Conservation (phyloP, 805 yeast genomes). For the Zygoascus ofunaensis region DNA sequence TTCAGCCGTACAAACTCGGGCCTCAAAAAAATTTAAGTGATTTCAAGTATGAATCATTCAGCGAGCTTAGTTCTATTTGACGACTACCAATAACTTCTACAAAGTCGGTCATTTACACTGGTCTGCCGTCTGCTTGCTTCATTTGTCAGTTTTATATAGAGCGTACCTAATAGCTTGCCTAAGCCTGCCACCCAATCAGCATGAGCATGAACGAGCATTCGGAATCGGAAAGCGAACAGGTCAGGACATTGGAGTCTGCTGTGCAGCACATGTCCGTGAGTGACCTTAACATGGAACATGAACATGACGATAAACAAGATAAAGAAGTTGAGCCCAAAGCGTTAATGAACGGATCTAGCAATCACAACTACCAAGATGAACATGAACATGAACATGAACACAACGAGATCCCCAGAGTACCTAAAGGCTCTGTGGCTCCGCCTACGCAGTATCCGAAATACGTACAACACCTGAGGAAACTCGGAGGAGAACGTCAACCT, state of each 20-base stretch:
- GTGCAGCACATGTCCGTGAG: background rate
- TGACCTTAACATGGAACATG: background rate
- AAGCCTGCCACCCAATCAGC: too few species aligned
- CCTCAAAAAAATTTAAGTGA: too few species aligned
- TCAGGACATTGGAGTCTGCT: background rate
- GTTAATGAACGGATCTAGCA: background rate
- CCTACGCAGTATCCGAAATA: slow-evolving; percentile 20
- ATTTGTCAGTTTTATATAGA: too few species aligned
- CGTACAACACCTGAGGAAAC: slow-evolving; percentile 15
- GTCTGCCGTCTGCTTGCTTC: too few species aligned
- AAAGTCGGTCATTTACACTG: too few species aligned
- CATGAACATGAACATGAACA: background rate
- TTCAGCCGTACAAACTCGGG: too few species aligned
- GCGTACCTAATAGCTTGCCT: too few species aligned
- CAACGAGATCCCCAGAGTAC: slow-evolving; percentile 9
- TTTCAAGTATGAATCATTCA: too few species aligned
- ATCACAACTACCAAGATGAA: too few species aligned
- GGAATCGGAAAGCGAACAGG: background rate
- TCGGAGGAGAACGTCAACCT: slow-evolving; percentile 26
- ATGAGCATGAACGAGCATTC: background rate
- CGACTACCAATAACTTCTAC: too few species aligned
- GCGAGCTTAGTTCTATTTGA: too few species aligned
- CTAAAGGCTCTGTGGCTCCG: slow-evolving; percentile 12
- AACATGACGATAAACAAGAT: background rate
- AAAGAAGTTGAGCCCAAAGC: background rate